These are phyloP conservation scores for Mayamaea pseudoterrestris DNA, from an alignment of 108 stramenopile species.

Conservation along the genomic window DNA sequence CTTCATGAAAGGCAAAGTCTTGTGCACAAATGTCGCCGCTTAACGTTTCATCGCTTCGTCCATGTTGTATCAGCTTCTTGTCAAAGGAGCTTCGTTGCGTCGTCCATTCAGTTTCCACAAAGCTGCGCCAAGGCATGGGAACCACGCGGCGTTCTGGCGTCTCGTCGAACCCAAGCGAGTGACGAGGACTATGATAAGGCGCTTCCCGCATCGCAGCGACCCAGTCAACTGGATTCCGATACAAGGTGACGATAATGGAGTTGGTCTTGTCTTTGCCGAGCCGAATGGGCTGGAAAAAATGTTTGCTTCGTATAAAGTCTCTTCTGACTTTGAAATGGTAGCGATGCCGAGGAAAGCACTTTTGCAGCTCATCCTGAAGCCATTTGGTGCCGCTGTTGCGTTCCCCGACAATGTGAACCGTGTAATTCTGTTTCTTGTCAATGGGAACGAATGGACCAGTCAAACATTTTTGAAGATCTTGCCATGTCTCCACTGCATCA, in stretches of 20 bases:
- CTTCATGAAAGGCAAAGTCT: conserved; percentile 30
- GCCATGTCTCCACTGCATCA: not conserved
- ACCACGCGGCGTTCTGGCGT: not conserved
- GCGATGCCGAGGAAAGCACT: conserved; percentile 1
- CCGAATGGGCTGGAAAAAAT: conserved; percentile 13
- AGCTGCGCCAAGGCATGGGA: conserved; percentile 4
- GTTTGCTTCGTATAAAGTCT: conserved; percentile 13
- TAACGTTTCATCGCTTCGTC: not conserved
- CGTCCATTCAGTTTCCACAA: conserved; percentile 5
- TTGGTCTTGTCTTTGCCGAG: not conserved
- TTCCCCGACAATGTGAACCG: conserved; percentile 38
- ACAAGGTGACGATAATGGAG: conserved; percentile 37
- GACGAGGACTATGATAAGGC: conserved; percentile 10
- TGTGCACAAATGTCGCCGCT: conserved; percentile 17
- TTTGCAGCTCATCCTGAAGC: conserved; percentile 27
- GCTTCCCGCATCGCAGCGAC: conserved; percentile 23
- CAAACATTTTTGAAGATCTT: not conserved
- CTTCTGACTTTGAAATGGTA: too few species aligned
- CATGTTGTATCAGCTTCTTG: not conserved
- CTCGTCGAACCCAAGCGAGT: conserved; percentile 3
- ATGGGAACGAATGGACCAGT: not conserved
- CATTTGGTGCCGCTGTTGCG: conserved; percentile 78
- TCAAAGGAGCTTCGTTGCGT: not conserved
- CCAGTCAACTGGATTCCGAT: conserved; percentile 43
- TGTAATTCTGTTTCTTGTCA: not conserved